phyloP scores from a whole-genome alignment of 331 rosid genomes.

The Quercus tomentella region DNA sequence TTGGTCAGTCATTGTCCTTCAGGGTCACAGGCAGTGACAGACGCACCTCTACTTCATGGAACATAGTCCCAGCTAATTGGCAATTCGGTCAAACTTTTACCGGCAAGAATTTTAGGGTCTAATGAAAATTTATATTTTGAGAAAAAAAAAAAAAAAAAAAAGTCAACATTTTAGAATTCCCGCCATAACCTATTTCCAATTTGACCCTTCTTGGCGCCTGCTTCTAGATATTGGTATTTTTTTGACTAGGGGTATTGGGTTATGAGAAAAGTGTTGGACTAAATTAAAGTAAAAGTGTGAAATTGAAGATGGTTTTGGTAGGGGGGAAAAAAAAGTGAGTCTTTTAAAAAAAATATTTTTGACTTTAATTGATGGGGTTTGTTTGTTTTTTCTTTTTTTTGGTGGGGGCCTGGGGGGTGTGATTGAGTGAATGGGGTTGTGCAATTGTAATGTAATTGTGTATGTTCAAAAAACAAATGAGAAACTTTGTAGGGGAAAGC shows the following conservation, averaged over 20 bases:
- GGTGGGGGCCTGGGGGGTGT: neutral
- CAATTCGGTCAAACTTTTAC: conserved; percentile 64
- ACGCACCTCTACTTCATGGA: conserved; percentile 59
- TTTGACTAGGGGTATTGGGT: conserved; percentile 35
- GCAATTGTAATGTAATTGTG: neutral
- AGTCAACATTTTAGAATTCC: conserved; percentile 3
- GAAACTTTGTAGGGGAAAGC: conserved; percentile 27
- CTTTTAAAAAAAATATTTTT: too few species aligned
- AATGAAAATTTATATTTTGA: neutral
- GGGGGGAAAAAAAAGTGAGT: neutral
- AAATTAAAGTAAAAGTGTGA: neutral
- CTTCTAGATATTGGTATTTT: conserved; percentile 17
- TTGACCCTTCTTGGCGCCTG: conserved; percentile 14
- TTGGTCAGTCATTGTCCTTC: conserved; percentile 52
- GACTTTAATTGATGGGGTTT: too few species aligned
- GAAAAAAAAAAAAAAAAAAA: neutral
- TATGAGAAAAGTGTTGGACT: conserved; percentile 14
- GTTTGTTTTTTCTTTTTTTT: neutral
- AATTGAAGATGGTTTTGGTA: neutral
- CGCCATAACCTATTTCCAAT: conserved; percentile 24
- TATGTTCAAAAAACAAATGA: neutral
- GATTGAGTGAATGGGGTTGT: conserved; percentile 16
- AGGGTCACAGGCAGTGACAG: conserved; percentile 54
- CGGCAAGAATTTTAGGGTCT: conserved; percentile 58
- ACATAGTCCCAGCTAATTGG: conserved; percentile 53